A percentile compares a stretch with the other conserved stretches of the same genome.
These are phyloP conservation scores for Neonectria sp. DNA, from an alignment of 2,329 filamentous ascomycete genomes.

Conservation along the genomic window DNA sequence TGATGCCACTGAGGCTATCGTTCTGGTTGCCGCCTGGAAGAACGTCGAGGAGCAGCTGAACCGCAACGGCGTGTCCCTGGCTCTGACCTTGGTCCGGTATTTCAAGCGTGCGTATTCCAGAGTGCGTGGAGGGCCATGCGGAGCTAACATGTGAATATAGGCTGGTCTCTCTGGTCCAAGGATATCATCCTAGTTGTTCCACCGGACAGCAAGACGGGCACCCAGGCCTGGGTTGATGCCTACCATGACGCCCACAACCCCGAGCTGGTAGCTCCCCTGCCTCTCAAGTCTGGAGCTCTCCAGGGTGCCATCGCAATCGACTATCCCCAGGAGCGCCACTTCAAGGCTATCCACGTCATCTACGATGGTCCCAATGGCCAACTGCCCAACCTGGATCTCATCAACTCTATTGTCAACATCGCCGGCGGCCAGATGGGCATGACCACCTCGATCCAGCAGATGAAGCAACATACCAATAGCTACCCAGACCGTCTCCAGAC, in stretches of 20 bases:
- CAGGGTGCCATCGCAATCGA: slow-evolving; percentile 96
- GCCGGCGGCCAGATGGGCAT: slow-evolving; percentile 95
- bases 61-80: slow-evolving; percentile 87
- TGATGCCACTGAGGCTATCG: slow-evolving; percentile 97
- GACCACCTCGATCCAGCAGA: slow-evolving; percentile 85
- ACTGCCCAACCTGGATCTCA: slow-evolving; percentile 93
- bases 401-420: slow-evolving; percentile 93
- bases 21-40: slow-evolving; percentile 90
- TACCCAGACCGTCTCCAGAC: slow-evolving; percentile 89
- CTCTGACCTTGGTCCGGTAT: slow-evolving; percentile 90
- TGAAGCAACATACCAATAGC: slow-evolving; percentile 85
- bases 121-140: not conserved
- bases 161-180: slow-evolving; percentile 99
- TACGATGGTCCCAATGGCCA: slow-evolving; percentile 98
- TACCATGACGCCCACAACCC: slow-evolving; percentile 93
- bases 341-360: slow-evolving; percentile 89
- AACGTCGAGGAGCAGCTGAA: slow-evolving; percentile 87
- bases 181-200: slow-evolving; percentile 95
- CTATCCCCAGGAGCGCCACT: slow-evolving; percentile 87
- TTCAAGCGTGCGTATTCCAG: slow-evolving; percentile 78
- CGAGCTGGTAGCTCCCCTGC: slow-evolving; percentile 78
- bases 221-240: slow-evolving; percentile 97
- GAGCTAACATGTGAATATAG: slow-evolving; percentile 55
- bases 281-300: slow-evolving; percentile 92
- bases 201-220: slow-evolving; percentile 89